These are phyloP conservation scores for Tuber melanosporum DNA, from an alignment of 495 filamentous ascomycete species.

Conservation along the genomic window DNA sequence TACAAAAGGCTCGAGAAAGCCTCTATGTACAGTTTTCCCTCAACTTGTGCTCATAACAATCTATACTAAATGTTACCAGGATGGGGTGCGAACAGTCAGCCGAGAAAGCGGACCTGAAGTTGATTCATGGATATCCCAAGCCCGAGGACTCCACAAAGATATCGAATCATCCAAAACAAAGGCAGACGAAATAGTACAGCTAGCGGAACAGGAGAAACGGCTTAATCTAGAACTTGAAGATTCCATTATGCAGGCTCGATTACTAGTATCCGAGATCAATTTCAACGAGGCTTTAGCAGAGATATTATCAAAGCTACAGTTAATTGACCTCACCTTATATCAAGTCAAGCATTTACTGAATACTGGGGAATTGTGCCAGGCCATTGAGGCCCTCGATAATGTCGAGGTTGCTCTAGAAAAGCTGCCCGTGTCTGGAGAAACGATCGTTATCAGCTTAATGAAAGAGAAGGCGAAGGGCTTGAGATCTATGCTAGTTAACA, in stretches of 20 bases:
- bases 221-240: conserved; percentile 52
- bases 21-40: conserved; percentile 49
- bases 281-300: conserved; percentile 57
- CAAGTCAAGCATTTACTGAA: conserved; percentile 20
- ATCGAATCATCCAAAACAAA: conserved; percentile 56
- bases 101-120: conserved; percentile 55
- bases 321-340: conserved; percentile 39
- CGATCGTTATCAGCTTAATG: conserved; percentile 34
- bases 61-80: conserved; percentile 43
- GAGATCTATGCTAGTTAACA: conserved; percentile 46
- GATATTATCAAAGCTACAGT: conserved; percentile 50
- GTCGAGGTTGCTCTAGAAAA: conserved; percentile 38
- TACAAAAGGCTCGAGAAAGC: conserved; percentile 53
- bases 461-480: conserved; percentile 30
- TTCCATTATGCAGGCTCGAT: conserved; percentile 51
- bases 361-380: conserved; percentile 16
- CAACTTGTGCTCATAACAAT: background rate
- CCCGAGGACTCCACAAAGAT: conserved; percentile 58
- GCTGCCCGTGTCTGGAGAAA: conserved; percentile 21
- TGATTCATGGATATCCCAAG: conserved; percentile 66
- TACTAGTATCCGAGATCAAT: conserved; percentile 58
- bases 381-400: conserved; percentile 39
- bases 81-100: conserved; percentile 54
- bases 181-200: conserved; percentile 57
- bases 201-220: conserved; percentile 51